Percentiles rank a stretch among this genome's conserved stretches.
phyloP scores from a whole-genome alignment of 768 basidiomycete genomes.

The Piloderma croceum region DNA sequence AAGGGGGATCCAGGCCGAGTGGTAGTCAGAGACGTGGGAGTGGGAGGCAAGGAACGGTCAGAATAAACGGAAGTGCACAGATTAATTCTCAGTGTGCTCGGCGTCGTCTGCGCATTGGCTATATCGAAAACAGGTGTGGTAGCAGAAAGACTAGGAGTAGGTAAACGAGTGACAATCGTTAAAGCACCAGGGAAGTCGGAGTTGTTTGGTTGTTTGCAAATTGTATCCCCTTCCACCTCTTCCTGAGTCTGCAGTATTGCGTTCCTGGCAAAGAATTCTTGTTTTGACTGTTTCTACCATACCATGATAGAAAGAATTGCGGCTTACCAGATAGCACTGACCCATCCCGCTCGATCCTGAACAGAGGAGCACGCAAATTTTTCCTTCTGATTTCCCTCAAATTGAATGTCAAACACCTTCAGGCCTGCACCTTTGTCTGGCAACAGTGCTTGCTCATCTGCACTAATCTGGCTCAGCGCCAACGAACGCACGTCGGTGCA shows the following conservation, averaged over 20 bases:
- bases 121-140: too few species aligned
- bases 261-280: conserved; percentile 41
- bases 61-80: conserved; percentile 15
- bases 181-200: background rate
- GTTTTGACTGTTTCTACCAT: background rate
- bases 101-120: background rate
- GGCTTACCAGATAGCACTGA: conserved; percentile 67
- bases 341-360: conserved; percentile 65
- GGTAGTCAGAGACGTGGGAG: conserved; percentile 22
- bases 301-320: conserved; percentile 1
- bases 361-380: conserved; percentile 58
- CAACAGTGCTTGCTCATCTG: conserved; percentile 41
- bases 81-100: conserved; percentile 2
- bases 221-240: conserved; percentile 9
- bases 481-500: conserved; percentile 66
- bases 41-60: conserved; percentile 29
- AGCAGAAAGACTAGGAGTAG: too few species aligned
- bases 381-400: conserved; percentile 47
- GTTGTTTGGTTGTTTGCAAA: too few species aligned
- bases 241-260: conserved; percentile 40
- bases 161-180: background rate
- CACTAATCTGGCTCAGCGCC: conserved; percentile 33
- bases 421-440: conserved; percentile 34
- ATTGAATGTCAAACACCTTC: conserved; percentile 61
- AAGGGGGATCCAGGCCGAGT: conserved; percentile 3